Percentiles rank a stretch among this genome's conserved stretches.
These are phyloP conservation scores for Strigomonas culicis DNA, from an alignment of 208 protist genomes.

Conservation along the genomic window DNA sequence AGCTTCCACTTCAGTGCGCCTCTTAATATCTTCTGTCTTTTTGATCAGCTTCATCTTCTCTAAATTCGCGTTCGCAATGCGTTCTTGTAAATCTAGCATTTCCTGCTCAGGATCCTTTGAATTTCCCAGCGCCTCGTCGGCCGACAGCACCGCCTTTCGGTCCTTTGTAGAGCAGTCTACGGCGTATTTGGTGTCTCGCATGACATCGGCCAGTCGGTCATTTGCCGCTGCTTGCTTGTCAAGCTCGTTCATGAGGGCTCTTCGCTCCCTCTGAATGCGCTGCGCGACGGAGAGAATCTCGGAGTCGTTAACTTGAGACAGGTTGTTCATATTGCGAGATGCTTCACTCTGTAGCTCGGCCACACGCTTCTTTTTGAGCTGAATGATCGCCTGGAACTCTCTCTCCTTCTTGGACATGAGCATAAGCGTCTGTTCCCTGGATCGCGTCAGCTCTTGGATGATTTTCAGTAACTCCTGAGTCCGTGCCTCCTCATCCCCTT, in stretches of 20 bases:
- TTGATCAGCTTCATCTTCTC: conserved; percentile 42
- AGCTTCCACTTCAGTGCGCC: conserved; percentile 39
- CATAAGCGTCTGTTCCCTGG: conserved; percentile 57
- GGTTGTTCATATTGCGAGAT: conserved; percentile 32
- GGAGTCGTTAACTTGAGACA: conserved; percentile 46
- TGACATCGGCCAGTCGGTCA: conserved; percentile 32
- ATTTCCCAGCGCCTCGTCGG: conserved; percentile 30
- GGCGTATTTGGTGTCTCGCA: conserved; percentile 57
- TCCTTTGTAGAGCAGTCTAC: conserved; percentile 34
- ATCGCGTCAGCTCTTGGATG: conserved; percentile 70
- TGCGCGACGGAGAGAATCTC: conserved; percentile 40
- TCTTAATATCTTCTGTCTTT: conserved; percentile 53
- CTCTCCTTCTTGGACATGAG: conserved; percentile 61
- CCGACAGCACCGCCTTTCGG: conserved; percentile 38
- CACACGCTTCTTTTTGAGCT: conserved; percentile 68
- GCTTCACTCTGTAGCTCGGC: conserved; percentile 58
- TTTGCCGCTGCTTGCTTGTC: conserved; percentile 59
- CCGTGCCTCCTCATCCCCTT: conserved; percentile 43
- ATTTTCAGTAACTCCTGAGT: conserved; percentile 67
- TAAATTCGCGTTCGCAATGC: conserved; percentile 50
- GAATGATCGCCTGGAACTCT: conserved; percentile 55
- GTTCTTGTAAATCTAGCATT: conserved; percentile 49
- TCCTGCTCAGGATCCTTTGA: conserved; percentile 50
- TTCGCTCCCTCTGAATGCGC: conserved; percentile 66
- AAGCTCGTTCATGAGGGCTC: conserved; percentile 51